A percentile compares a stretch with the other conserved stretches of the same genome.
phyloP scores from a whole-genome alignment of 2,329 filamentous ascomycete genomes.

The Helminthosporium solani region DNA sequence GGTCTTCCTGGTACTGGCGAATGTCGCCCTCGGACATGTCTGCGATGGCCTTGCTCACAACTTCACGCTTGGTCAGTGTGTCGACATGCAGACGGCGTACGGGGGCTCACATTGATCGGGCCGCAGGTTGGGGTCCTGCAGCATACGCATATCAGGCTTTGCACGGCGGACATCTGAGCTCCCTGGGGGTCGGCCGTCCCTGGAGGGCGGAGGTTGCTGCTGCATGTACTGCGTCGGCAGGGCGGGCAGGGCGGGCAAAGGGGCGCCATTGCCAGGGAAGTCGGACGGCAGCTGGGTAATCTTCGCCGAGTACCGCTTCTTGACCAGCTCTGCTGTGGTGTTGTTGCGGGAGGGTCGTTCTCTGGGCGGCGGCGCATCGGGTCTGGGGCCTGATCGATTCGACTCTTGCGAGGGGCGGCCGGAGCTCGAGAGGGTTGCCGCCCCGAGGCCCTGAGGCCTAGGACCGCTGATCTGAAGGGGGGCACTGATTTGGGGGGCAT shows the following conservation, averaged over 20 bases:
- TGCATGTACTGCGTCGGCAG: constrained; percentile 62
- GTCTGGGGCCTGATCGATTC: constrained; percentile 36
- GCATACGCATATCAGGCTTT: constrained; percentile 70
- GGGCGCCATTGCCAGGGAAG: constrained; percentile 62
- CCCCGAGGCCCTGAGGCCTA: constrained; percentile 34
- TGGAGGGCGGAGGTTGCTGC: constrained; percentile 48
- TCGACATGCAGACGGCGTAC: no score
- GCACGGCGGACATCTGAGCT: constrained; percentile 57
- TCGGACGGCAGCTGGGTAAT: constrained; percentile 77
- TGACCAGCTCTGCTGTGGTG: constrained; percentile 79
- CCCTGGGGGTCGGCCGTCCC: constrained; percentile 49
- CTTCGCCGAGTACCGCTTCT: constrained; percentile 88
- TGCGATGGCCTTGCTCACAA: constrained; percentile 70
- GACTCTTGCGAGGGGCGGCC: constrained; percentile 40
- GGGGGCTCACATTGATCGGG: constrained; percentile 70
- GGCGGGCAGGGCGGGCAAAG: constrained; percentile 64
- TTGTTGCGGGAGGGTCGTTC: constrained; percentile 45
- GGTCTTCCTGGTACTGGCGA: constrained; percentile 71
- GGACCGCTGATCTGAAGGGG: constrained; percentile 54
- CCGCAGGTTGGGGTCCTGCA: constrained; percentile 76
- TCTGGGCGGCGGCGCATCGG: constrained; percentile 21
- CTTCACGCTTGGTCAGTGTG: constrained; percentile 29
- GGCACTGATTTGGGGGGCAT: constrained; percentile 50
- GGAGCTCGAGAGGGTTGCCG: constrained; percentile 37
- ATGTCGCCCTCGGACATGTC: constrained; percentile 89